Evolutionary conservation across 345 rosid species (phyloP), one percentile per base, ranked within the genome.

Genomic region (Camelina sativa): DNA sequence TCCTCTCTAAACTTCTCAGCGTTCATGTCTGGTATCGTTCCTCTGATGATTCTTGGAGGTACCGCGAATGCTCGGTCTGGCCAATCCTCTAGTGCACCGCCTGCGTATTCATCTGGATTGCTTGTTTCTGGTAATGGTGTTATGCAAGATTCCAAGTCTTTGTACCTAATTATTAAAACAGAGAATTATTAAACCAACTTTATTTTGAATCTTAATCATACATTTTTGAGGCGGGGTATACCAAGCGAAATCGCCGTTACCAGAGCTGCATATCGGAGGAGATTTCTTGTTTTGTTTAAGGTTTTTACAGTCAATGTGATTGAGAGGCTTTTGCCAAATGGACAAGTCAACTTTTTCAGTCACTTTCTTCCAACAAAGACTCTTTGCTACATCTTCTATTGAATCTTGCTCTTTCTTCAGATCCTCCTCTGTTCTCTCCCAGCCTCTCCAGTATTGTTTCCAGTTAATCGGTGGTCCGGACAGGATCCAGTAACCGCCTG

Each of bases 401-500:
- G 93, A 65, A 57, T 90, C 91, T 76, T 95, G 99, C 48, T 95
- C 97, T 58, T 82, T 79, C 67, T 90, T 92, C 81, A 95, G 76
- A 72, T 95, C 97, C 56, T 88, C 86, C 61, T 79, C 79, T 13
- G 87, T 85, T 84, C 99, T 88, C 52, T 90, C 97, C 99, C 99
- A 95, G 0, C 97, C 97, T 86, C 82, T 86, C 97, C 97, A 95
- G 79, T 90, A 77, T 35, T 79, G 88, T 80, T 90, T 90, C 99
- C 99, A 95, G 74, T 67, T 80, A 60, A 95, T 85, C 6, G 97
- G 99, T 40, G 99, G 99, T 8, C 99, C 99, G 0, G 97, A 95
- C 9, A 92, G 91, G 79, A 95, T 80, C 97, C 99, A 95, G 53
- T 90, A 95, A 17, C 97, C 99, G n/a, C 99, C 96, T 23, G 99